Evolutionary conservation across 495 filamentous ascomycete species (phyloP).

Genomic region (Sphaerosporella brunnea): DNA sequence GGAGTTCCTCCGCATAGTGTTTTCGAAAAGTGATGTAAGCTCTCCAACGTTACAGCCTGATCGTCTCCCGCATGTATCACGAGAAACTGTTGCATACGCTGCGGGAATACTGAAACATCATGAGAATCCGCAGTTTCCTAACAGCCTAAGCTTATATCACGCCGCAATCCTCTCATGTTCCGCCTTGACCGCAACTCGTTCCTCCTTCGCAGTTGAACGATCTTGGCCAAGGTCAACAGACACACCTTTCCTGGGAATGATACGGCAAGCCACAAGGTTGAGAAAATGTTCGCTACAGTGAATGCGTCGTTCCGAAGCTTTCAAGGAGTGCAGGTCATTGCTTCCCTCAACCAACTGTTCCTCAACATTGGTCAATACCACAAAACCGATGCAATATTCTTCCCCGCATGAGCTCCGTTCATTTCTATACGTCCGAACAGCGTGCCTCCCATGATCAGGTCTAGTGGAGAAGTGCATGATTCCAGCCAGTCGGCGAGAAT

Average conservation of each 20-base stretch:
- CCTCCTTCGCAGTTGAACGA: not conserved
- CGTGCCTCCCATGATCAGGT: not conserved
- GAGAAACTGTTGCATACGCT: not conserved
- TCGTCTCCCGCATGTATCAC: not conserved
- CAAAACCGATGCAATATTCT: not conserved
- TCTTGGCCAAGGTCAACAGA: not conserved
- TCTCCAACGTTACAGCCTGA: no score
- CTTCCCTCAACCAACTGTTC: not conserved
- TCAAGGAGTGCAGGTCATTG: not conserved
- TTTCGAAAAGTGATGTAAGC: not conserved
- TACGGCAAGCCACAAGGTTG: not conserved
- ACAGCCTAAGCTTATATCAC: not conserved
- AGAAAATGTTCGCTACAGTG: not conserved
- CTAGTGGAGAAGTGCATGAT: no score
- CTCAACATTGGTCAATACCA: not conserved
- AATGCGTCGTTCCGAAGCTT: not conserved
- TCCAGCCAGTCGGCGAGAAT: constrained; percentile 4
- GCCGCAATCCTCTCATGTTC: not conserved
- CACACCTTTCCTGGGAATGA: not conserved
- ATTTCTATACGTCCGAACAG: not conserved
- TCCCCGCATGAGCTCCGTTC: not conserved
- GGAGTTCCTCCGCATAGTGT: not conserved
- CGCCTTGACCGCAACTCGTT: not conserved
- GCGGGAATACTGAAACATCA: not conserved
- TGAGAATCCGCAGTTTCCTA: not conserved